Percentiles rank a stretch among this genome's conserved stretches.
phyloP scores from a whole-genome alignment of 768 basidiomycete species.

The Mycena crocata region DNA sequence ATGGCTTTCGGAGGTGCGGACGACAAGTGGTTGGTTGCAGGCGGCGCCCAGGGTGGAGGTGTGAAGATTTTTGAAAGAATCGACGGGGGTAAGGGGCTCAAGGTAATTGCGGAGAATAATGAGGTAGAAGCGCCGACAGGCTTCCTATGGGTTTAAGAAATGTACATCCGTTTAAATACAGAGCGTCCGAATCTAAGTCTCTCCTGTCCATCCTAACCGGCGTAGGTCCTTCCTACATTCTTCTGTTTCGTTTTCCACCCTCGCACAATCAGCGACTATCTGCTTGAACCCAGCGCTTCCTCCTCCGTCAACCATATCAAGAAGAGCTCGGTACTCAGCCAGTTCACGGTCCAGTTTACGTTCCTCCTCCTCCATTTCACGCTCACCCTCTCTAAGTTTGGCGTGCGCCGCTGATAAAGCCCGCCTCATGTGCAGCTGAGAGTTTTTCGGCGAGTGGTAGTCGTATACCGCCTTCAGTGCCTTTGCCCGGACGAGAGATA shows the following conservation, averaged over 20 bases:
- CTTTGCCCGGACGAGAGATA: conserved; percentile 57
- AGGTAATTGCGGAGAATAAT: conserved; percentile 60
- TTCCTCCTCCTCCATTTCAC: conserved; percentile 50
- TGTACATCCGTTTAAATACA: not conserved
- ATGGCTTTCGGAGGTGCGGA: conserved; percentile 75
- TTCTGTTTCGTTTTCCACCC: conserved; percentile 59
- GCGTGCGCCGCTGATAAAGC: conserved; percentile 48
- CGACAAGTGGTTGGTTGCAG: conserved; percentile 71
- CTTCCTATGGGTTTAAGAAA: conserved; percentile 66
- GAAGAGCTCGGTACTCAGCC: conserved; percentile 54
- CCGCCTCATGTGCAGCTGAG: conserved; percentile 42
- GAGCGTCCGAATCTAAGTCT: conserved; percentile 22
- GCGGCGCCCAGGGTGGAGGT: conserved; percentile 72
- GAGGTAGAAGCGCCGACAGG: conserved; percentile 60
- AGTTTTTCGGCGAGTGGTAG: conserved; percentile 37
- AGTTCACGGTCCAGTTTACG: conserved; percentile 51
- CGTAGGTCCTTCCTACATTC: conserved; percentile 62
- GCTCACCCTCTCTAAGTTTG: conserved; percentile 50
- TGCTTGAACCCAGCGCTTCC: conserved; percentile 55
- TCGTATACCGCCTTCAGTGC: conserved; percentile 54
- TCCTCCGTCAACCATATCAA: conserved; percentile 55
- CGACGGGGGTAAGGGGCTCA: conserved; percentile 67
- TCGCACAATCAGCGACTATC: conserved; percentile 60
- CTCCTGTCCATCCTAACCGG: conserved; percentile 63
- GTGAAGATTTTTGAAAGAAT: conserved; percentile 78